Base-by-base conservation (phyloP, 177 flowering plant genomes). In the Tripterygium wilfordii region DNA sequence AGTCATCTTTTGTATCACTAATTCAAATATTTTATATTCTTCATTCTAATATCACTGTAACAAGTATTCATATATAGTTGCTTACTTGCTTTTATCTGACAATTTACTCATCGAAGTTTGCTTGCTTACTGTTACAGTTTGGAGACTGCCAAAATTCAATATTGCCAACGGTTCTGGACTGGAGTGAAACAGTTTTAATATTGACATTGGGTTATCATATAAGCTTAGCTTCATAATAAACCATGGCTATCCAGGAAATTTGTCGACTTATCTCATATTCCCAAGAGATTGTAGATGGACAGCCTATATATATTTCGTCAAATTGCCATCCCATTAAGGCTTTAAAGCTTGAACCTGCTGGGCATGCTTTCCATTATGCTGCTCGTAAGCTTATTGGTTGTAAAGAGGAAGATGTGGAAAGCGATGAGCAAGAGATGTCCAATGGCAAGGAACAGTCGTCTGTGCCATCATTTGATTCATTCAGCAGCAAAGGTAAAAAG, bases 401-500 rank as follows among this genome's bases (percentile, higher is more conserved):
- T 31, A 53, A 10, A 45, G 77, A 75, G 45, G 71, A 74, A 45
- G 68, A 38, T 18, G 51, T 44, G n/a, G 71, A 69, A 36, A 63
- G 27, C 45, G 76, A 72, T 19, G 65, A 70, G 36, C 57, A 74
- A 66, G 65, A 59, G 35, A 63, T 46, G 33, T 15, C 70, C 3
- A 57, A 53, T 37, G 76, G 71, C 36, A 77, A 80, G 64, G 87
- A 74, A 6, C 74, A 67, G 42, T 29, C 36, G 5, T 70, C 49
- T 58, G 41, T 61, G 14, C 78, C 82, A 32, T 81, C 89, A 21
- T 78, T 65, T 31, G 95, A 78, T 49, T 81, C 85, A 19, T 87
- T 81, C 61, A 80, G 83, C n/a, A 70, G 64, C 42, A 91, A 91
- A 66, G 80, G 95, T 43, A 91, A 85, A 61, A 91, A 85, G 83